Conservation (phyloP, 495 filamentous ascomycete genomes). For the Chaetomium tenue region DNA sequence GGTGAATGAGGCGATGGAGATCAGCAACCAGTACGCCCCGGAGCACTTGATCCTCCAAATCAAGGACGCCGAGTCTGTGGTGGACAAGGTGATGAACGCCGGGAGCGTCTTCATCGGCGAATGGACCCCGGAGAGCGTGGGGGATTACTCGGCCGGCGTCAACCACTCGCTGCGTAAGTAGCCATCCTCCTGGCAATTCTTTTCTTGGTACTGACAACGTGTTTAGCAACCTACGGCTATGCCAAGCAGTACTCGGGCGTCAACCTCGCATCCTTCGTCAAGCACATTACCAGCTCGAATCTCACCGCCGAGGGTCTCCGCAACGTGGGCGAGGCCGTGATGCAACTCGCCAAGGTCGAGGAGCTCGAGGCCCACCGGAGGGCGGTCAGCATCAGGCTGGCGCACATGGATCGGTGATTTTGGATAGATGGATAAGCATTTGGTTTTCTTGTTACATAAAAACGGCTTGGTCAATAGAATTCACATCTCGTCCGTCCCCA, state of each 20-base stretch:
- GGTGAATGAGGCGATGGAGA: slow-evolving; percentile 76
- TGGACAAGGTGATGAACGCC: slow-evolving; percentile 83
- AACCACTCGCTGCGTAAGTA: slow-evolving; percentile 94
- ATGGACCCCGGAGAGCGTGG: slow-evolving; percentile 96
- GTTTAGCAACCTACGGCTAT: slow-evolving; percentile 88
- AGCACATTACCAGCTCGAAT: slow-evolving; percentile 92
- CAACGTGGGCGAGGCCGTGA: slow-evolving; percentile 83
- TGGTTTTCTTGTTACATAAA: background rate
- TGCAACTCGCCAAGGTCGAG: slow-evolving; percentile 90
- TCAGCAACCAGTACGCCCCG: slow-evolving; percentile 94
- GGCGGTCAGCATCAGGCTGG: slow-evolving; percentile 84
- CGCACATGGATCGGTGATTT: slow-evolving; percentile 52
- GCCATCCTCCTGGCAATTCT: background rate
- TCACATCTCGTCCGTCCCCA: background rate
- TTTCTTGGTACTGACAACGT: slow-evolving; percentile 19
- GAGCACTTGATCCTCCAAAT: slow-evolving; percentile 96
- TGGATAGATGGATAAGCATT: background rate
- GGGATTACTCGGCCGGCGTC: slow-evolving; percentile 95
- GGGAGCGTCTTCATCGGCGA: slow-evolving; percentile 92
- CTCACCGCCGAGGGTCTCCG: slow-evolving; percentile 79
- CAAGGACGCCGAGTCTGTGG: slow-evolving; percentile 64
- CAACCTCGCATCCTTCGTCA: slow-evolving; percentile 90
- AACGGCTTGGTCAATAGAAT: background rate
- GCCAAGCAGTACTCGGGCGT: slow-evolving; percentile 98
- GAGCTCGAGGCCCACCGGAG: slow-evolving; percentile 91